Base-by-base conservation (phyloP, 441 rosid species). In the Populus hybrid region DNA sequence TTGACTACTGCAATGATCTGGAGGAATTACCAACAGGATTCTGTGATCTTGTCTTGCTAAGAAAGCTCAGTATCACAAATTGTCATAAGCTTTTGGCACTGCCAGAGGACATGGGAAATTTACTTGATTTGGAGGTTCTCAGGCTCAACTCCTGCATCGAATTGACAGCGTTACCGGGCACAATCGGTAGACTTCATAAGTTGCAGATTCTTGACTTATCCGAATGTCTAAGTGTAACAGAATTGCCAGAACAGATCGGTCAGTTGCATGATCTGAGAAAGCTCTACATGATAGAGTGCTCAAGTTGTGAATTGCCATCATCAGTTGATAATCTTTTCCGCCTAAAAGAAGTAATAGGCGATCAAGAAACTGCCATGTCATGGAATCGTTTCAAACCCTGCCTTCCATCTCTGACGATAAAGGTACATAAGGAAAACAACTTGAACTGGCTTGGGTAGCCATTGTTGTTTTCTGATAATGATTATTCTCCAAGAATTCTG, bases 1-100 rank as follows among this genome's bases (percentile, higher is more conserved):
- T 93, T 0, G 91, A 90, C 78, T 90, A 84, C 72, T 90, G 95
- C 82, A 84, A 84, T 26, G 94, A 92, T 84, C 82, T 95, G 23
- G 78, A 50, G 23, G 85, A 80, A 72, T 77, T 93, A 18, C 92
- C 92, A 0, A 77, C 67, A n/a, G 86, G 86, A 57, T 18, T 93
- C 14, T 89, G 84, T 50, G 79, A 86, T 8, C 78, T 84, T 30
- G 42, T 74, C 77, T 70, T 57, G 18, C 83, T 95, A 71, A 79
- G 77, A 78, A 87, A 79, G 54, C 89, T 93, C 24, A 86, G 86
- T 71, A 84, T 95, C 86, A 90, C 93, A 77, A 90, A 92, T n/a
- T 95, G 97, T 71, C 88, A 87, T 50, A 86, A 86, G n/a, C 72
- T 95, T 28, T 34, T 69, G 0, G 24, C 28, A 40, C 84, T 95